Base-by-base conservation (phyloP, 2,329 filamentous ascomycete species). In the Phaeophleospora eucalypticola region DNA sequence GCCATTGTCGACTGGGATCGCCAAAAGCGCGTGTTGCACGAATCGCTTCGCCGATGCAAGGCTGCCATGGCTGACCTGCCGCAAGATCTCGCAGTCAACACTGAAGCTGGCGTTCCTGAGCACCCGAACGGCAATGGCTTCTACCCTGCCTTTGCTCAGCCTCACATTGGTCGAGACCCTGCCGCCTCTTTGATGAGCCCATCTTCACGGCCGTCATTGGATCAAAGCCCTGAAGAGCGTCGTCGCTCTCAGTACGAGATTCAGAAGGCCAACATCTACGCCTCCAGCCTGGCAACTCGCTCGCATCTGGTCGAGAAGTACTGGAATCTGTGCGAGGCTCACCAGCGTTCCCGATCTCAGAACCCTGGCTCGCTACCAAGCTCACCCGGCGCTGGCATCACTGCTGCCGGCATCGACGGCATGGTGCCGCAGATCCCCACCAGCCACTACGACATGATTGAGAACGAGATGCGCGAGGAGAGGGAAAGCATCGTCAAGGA, bases 291-390 rank as follows among this genome's bases (percentile, higher is more conserved):
- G 8, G 83, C 84, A 2, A 94, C 88, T 0, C 79, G 89, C 18
- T 91, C 87, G 0, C 90, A 89, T 64, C 82, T 91, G 46, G 87
- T 94, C 0, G 88, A 95, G 65, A 84, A 89, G 54, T 95, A 91
- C 68, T 88, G 88, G 66, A 83, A 82, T 57, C 74, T 93, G 1
- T 81, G 83, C 32, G 86, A 89, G 43, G 79, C 82, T 1, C 80
- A 84, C 41, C 58, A 59, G 18, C 49, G 62, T 17, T 48, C 55
- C 4, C 50, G 54, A 9, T 71, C 15, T 70, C 76, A 48, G 68
- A 73, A 48, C 66, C 71, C 46, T 58, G 66, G 48, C 63, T 71
- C 45, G 63, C 69, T 35, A 64, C 68, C 38, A 60, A 57, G 56
- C 43, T 60, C 64, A 1, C 60, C 65, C 12, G 58, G 57, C 24